These are phyloP conservation scores for Colletotrichum liaoningense DNA, from an alignment of 2,329 filamentous ascomycete species.

Conservation along the genomic window DNA sequence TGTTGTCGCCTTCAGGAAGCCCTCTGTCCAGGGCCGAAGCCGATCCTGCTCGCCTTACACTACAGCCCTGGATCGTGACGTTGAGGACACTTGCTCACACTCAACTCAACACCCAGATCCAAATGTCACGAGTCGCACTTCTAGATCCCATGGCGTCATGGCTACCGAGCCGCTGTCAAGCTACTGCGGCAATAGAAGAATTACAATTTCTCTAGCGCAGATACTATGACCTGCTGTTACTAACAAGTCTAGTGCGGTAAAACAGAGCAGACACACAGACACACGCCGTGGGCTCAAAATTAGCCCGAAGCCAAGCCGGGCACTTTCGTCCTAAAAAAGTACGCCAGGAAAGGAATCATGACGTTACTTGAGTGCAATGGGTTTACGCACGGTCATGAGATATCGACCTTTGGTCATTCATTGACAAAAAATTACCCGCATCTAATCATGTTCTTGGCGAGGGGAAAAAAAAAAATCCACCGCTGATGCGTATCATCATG, in stretches of 20 bases:
- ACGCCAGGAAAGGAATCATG: background rate
- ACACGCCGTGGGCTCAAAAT: background rate
- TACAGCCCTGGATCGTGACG: background rate
- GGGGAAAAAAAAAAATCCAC: no score
- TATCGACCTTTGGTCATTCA: background rate
- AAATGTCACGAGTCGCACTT: no score
- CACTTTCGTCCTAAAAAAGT: background rate
- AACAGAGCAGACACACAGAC: no score
- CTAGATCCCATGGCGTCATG: background rate
- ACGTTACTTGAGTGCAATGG: background rate
- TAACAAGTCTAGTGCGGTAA: background rate
- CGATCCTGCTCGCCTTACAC: no score
- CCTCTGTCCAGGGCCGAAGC: no score
- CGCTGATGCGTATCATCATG: background rate
- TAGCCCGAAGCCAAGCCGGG: background rate
- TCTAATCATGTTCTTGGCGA: background rate
- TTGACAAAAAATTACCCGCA: background rate
- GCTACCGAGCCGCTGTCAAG: background rate
- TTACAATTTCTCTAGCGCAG: background rate
- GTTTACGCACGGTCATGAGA: background rate
- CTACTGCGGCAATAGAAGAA: background rate
- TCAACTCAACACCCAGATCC: no score
- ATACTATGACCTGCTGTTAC: background rate
- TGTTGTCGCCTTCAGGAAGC: no score
- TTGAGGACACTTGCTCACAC: background rate